These are phyloP conservation scores for Capsaspora owczarzaki DNA, from an alignment of 78 protist species.

Conservation along the genomic window DNA sequence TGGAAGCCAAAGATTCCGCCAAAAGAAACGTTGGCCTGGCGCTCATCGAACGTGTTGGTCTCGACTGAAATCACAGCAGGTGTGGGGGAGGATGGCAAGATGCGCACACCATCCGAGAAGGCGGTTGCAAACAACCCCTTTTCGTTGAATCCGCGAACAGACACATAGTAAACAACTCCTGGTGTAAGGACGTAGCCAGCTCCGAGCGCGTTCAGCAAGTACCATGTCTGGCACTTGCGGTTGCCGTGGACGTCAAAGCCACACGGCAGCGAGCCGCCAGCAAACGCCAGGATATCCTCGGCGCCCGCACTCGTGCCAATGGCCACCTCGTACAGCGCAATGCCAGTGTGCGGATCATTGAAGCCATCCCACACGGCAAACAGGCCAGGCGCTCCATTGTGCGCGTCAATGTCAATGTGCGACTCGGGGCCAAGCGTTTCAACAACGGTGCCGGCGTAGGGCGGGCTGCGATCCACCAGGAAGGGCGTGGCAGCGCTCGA, in stretches of 20 bases:
- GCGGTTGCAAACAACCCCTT: not conserved
- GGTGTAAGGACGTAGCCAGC: no score
- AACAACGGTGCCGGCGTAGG: not conserved
- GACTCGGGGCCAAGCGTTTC: not conserved
- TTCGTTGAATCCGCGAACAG: not conserved
- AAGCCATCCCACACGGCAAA: not conserved
- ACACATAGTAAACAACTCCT: not conserved
- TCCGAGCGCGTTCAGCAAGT: not conserved
- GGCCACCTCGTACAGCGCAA: not conserved
- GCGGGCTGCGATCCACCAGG: not conserved
- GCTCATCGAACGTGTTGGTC: not conserved
- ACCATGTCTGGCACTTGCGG: no score
- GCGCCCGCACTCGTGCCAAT: not conserved
- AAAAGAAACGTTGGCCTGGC: not conserved
- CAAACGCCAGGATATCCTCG: not conserved
- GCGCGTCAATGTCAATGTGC: not conserved
- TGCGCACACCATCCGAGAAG: not conserved
- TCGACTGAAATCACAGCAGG: not conserved
- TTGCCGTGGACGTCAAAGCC: no score
- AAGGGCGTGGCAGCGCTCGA: not conserved
- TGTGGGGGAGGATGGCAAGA: not conserved
- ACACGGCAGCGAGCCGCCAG: not conserved
- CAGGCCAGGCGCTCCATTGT: not conserved
- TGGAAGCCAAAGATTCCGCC: not conserved
- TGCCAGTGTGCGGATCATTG: not conserved